A percentile compares a stretch with the other conserved stretches of the same genome.
phyloP scores from a whole-genome alignment of 768 basidiomycete species.

The Crepidotus variabilis region DNA sequence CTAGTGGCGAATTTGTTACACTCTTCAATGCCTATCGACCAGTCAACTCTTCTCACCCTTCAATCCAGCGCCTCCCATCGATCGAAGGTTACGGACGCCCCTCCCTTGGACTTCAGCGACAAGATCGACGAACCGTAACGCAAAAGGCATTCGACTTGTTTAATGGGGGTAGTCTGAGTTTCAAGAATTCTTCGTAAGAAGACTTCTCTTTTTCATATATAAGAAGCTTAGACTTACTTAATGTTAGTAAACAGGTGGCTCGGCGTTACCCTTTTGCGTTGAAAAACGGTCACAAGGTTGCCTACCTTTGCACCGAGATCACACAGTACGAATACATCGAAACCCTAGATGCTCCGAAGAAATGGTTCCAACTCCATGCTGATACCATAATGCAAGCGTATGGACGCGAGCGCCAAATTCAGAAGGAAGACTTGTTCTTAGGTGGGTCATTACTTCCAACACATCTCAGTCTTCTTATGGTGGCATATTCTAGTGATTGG shows the following conservation, averaged over 20 bases:
- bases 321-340: slow-evolving; percentile 68
- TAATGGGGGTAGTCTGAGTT: slow-evolving; percentile 14
- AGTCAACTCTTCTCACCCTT: slow-evolving; percentile 36
- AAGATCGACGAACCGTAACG: slow-evolving; percentile 56
- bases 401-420: slow-evolving; percentile 41
- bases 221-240: background rate
- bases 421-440: slow-evolving; percentile 57
- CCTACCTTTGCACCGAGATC: slow-evolving; percentile 66
- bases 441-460: slow-evolving; percentile 24
- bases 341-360: slow-evolving; percentile 56
- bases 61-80: slow-evolving; percentile 48
- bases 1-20: slow-evolving; percentile 67
- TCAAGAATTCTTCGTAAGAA: slow-evolving; percentile 35
- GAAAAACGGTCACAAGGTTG: slow-evolving; percentile 59
- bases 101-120: slow-evolving; percentile 40
- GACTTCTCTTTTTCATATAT: background rate
- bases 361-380: slow-evolving; percentile 72
- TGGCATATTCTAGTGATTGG: slow-evolving; percentile 49
- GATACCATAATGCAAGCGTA: slow-evolving; percentile 59
- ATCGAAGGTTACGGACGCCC: slow-evolving; percentile 65
- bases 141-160: slow-evolving; percentile 39
- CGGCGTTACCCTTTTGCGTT: slow-evolving; percentile 59
- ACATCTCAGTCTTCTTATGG: background rate
- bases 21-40: slow-evolving; percentile 69
- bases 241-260: slow-evolving; percentile 33